A percentile compares a stretch with the other conserved stretches of the same genome.
These are phyloP conservation scores for Phaeosphaeria sp. DNA, from an alignment of 2,329 filamentous ascomycete genomes.

Conservation along the genomic window DNA sequence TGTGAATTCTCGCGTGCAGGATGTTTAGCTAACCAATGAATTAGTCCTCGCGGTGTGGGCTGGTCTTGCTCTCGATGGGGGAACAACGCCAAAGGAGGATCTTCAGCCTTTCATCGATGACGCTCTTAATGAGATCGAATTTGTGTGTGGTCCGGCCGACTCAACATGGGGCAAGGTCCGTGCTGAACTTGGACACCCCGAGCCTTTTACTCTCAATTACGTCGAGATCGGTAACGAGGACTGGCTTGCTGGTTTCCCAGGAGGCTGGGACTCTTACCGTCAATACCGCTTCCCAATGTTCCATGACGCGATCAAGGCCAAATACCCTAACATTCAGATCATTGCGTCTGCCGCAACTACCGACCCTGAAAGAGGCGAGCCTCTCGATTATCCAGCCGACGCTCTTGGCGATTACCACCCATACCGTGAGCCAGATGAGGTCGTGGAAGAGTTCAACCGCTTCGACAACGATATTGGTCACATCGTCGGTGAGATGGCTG, in stretches of 20 bases:
- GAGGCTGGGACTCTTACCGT: constrained; percentile 36
- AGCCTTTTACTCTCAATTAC: constrained; percentile 47
- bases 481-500: constrained; percentile 47
- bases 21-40: constrained; percentile 8
- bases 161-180: constrained; percentile 45
- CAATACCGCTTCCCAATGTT: constrained; percentile 44
- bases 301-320: constrained; percentile 41
- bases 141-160: constrained; percentile 34
- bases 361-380: constrained; percentile 27
- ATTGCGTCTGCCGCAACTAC: constrained; percentile 41
- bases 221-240: constrained; percentile 50
- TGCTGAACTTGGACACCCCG: constrained; percentile 44
- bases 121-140: constrained; percentile 47
- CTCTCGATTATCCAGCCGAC: constrained; percentile 24
- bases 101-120: constrained; percentile 49
- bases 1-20: constrained; percentile 4
- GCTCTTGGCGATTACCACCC: constrained; percentile 50
- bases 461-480: constrained; percentile 50
- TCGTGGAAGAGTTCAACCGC: constrained; percentile 57
- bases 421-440: constrained; percentile 53
- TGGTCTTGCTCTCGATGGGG: constrained; percentile 54
- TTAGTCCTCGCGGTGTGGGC: constrained; percentile 51
- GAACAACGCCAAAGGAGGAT: constrained; percentile 43
- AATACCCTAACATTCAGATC: constrained; percentile 45
- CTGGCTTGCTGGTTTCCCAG: constrained; percentile 42